Evolutionary conservation across 306 rosid species (phyloP), one percentile per base, ranked within the genome.

Genomic region (Medicago ruthenica): DNA sequence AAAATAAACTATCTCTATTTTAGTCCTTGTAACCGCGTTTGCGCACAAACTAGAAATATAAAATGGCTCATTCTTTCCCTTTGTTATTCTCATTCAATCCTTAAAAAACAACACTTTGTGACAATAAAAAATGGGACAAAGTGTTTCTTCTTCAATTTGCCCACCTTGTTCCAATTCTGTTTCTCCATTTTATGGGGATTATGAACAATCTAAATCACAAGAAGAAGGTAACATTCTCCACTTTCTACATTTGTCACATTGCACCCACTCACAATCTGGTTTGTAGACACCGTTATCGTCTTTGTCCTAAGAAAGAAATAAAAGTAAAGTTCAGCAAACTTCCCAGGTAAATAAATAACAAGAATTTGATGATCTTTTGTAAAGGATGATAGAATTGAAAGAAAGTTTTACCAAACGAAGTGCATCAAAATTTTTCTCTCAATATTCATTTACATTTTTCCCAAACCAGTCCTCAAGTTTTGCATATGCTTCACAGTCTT

Each of bases 231-330:
- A 64, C 55, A 78, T 41, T 75, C 91, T 85, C 91, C 91, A 87
- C 76, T 87, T 87, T 74, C 91, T 83, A 84, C 91, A 85, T 73
- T 85, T 87, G 78, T 85, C 88, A 65, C 89, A 85, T 64, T 87
- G 91, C 62, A 85, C 91, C 91, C 91, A 87, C 21, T 87, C 91
- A 24, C 27, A 63, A 72, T 87, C 87, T 15, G 91, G 86, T 73
- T 80, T 87, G 82, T 55, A 70, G 75, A 85, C 71, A 80, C 71
- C 14, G 20, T 48, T 67, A 8, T 57, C 76, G 40, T 24, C 27
- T 3, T 67, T 75, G 75, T 58, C 58, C 91, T 87, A 65, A 14
- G 53, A 20, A 71, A 34, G 48, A 34, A 34, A 69, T 7, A 34
- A 39, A 73, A 65, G 22, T 39, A 48, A 73, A 34, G n/a, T 7